These are phyloP conservation scores for Angomonas ambiguus DNA, from an alignment of 208 protist genomes.

Conservation along the genomic window DNA sequence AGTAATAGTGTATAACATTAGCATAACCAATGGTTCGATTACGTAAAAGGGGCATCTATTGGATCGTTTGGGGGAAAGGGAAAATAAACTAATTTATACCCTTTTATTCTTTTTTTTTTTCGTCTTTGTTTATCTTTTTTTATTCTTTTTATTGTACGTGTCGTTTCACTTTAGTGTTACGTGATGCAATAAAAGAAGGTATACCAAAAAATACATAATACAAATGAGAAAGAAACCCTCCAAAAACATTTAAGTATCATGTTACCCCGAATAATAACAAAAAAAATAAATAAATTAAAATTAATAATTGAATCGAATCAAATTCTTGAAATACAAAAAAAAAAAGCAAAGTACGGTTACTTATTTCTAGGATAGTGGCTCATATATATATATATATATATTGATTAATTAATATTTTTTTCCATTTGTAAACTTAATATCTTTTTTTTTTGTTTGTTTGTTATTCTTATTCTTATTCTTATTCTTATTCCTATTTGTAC, in stretches of 20 bases:
- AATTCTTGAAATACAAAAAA: background rate
- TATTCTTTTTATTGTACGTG: background rate
- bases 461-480: slow-evolving; percentile 4
- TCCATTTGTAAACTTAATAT: background rate
- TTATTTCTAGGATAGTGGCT: no score
- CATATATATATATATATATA: background rate
- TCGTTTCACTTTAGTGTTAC: no score
- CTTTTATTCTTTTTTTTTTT: background rate
- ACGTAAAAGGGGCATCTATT: no score
- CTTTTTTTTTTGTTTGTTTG: background rate
- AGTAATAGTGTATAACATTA: no score
- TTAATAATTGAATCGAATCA: no score
- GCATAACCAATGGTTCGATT: no score
- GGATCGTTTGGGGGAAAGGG: no score
- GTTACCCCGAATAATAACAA: slow-evolving; percentile 5
- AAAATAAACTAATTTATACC: background rate
- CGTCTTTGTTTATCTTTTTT: slow-evolving; percentile 6
- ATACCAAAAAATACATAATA: background rate
- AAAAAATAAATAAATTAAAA: background rate
- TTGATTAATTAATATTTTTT: background rate
- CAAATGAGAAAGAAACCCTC: background rate
- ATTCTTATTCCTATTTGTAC: background rate
- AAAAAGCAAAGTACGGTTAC: background rate
- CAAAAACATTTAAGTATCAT: no score
- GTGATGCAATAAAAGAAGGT: no score